Evolutionary conservation across 2,329 filamentous ascomycete species (phyloP).

Genomic region (Fusarium aywerte): DNA sequence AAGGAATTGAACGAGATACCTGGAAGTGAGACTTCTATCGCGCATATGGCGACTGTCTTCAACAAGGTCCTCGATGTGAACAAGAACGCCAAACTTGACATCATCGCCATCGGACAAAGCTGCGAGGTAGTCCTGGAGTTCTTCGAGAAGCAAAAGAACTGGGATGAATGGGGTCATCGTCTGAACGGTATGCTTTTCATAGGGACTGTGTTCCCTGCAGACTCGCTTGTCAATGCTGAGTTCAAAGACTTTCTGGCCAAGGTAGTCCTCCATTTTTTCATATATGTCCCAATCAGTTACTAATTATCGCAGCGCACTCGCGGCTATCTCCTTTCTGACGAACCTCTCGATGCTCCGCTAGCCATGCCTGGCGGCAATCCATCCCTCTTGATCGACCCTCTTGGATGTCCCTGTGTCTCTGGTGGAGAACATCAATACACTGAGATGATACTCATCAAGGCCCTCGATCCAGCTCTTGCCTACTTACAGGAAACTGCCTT

Average conservation of each 20-base stretch:
- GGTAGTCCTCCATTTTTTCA: conserved; percentile 48
- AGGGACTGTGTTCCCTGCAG: conserved; percentile 57
- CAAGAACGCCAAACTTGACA: conserved; percentile 67
- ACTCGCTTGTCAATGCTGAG: conserved; percentile 54
- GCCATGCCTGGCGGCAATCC: conserved; percentile 63
- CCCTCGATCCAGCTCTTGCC: conserved; percentile 63
- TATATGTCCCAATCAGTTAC: conserved; percentile 18
- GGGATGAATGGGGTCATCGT: conserved; percentile 56
- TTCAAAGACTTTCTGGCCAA: conserved; percentile 64
- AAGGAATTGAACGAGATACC: conserved; percentile 69
- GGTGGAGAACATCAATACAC: conserved; percentile 67
- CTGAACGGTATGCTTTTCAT: conserved; percentile 63
- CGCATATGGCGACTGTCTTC: conserved; percentile 77
- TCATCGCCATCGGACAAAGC: conserved; percentile 77
- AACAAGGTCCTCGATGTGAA: conserved; percentile 65
- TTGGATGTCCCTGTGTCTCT: conserved; percentile 76
- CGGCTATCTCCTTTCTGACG: conserved; percentile 66
- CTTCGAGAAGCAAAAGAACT: conserved; percentile 66
- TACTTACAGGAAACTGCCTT: conserved; percentile 70
- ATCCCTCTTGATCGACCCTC: conserved; percentile 53
- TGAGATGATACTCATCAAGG: conserved; percentile 71
- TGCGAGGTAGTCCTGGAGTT: conserved; percentile 68
- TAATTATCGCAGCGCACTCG: conserved; percentile 61
- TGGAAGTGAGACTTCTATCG: conserved; percentile 64
- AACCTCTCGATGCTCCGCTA: conserved; percentile 64